Evolutionary conservation across 208 protist genomes (phyloP).

Genomic region (Crithidia bombi): DNA sequence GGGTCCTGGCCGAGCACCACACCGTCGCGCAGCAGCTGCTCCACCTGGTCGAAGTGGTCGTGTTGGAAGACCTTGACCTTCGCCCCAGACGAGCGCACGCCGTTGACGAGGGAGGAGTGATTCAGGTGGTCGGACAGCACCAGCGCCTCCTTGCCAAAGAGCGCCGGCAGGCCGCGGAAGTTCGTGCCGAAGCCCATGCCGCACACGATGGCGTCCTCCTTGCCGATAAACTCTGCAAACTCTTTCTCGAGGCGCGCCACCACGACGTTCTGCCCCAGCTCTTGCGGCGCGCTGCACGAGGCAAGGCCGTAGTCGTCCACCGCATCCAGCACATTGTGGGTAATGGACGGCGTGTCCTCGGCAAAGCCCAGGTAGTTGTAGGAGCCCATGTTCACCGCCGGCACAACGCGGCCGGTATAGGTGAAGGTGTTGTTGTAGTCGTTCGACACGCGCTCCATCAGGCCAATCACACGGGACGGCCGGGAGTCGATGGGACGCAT

Average conservation of each 20-base stretch:
- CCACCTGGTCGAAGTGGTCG: constrained; percentile 93
- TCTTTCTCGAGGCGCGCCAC: constrained; percentile 88
- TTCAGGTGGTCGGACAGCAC: constrained; percentile 96
- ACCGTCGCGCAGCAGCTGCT: constrained; percentile 85
- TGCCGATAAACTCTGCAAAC: constrained; percentile 93
- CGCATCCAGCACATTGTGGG: constrained; percentile 75
- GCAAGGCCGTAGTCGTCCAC: constrained; percentile 85
- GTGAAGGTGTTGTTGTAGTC: constrained; percentile 90
- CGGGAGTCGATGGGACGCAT: constrained; percentile 92
- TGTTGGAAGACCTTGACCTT: constrained; percentile 95
- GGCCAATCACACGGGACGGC: constrained; percentile 92
- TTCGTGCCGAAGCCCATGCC: constrained; percentile 94
- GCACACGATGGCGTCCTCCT: constrained; percentile 96
- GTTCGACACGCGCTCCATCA: constrained; percentile 90
- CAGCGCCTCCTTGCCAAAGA: constrained; percentile 95
- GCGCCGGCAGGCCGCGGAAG: constrained; percentile 85
- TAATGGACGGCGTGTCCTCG: constrained; percentile 88
- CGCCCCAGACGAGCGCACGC: constrained; percentile 89
- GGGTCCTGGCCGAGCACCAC: constrained; percentile 91
- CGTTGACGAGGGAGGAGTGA: constrained; percentile 98
- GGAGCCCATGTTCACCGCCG: constrained; percentile 95
- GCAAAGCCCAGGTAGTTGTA: constrained; percentile 99
- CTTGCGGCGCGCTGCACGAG: constrained; percentile 64
- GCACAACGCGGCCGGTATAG: constrained; percentile 82
- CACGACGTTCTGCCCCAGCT: constrained; percentile 64